phyloP scores from a whole-genome alignment of 2,329 filamentous ascomycete species.

The Alternaria incomplexa region DNA sequence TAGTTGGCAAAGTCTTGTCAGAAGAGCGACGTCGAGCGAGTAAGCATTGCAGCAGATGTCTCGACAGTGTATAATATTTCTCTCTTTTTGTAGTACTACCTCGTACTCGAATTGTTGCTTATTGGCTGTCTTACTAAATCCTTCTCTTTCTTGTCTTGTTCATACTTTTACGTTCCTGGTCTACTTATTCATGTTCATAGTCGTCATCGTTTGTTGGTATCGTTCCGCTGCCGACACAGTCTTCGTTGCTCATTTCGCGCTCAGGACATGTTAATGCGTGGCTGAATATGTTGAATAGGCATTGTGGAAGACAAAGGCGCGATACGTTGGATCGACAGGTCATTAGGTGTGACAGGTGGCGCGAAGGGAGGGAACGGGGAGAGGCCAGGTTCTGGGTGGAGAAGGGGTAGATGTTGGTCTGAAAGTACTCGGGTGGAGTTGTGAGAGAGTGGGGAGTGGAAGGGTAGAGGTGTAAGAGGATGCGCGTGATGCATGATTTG shows the following conservation, averaged over 20 bases:
- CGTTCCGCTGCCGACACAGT: background rate
- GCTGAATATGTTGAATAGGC: background rate
- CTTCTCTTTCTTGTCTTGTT: background rate
- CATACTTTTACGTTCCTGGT: background rate
- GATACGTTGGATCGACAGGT: background rate
- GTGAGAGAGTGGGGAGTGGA: background rate
- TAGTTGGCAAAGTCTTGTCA: background rate
- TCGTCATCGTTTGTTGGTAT: background rate
- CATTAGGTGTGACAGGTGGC: background rate
- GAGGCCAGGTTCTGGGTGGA: background rate
- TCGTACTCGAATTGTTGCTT: background rate
- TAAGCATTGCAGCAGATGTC: background rate
- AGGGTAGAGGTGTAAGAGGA: background rate
- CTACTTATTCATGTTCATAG: background rate
- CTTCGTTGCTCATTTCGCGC: background rate
- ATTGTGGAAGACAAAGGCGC: background rate
- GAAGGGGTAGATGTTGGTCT: background rate
- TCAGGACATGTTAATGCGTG: too few relatives aligned
- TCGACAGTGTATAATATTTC: background rate
- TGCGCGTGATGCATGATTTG: background rate
- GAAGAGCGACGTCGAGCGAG: background rate
- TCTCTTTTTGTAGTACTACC: too few relatives aligned
- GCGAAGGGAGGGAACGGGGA: background rate
- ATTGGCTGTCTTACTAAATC: too few relatives aligned
- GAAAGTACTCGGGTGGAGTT: background rate